These are phyloP conservation scores for Phytophthora melonis DNA, from an alignment of 352 stramenopile genomes.

Conservation along the genomic window DNA sequence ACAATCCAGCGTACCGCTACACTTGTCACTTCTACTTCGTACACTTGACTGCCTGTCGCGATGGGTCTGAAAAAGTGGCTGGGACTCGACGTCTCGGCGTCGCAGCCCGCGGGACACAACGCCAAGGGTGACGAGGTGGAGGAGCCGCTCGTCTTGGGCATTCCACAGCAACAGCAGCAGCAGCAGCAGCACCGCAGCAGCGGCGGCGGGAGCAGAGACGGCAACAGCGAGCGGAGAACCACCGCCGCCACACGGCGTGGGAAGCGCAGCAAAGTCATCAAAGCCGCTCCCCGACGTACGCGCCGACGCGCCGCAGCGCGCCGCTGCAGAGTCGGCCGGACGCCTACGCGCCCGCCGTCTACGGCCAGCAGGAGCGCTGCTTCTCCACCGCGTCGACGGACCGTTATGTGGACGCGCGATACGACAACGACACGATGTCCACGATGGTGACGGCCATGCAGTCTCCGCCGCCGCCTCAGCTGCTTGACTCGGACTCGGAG, in stretches of 20 bases:
- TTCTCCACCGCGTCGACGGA: conserved; percentile 34
- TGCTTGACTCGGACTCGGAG: conserved; percentile 31
- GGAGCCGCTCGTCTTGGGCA: conserved; percentile 18
- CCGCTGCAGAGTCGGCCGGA: conserved; percentile 10
- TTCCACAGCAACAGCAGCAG: conserved; percentile 8
- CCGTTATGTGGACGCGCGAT: conserved; percentile 28
- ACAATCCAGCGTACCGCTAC: background rate
- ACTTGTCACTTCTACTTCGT: background rate
- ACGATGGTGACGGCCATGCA: conserved; percentile 42
- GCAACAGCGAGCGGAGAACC: conserved; percentile 19
- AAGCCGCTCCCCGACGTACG: conserved; percentile 13
- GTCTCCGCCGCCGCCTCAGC: conserved; percentile 19
- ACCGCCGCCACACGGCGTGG: conserved; percentile 40
- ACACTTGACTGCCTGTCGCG: background rate
- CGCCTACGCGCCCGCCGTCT: background rate
- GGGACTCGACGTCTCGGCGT: conserved; percentile 55
- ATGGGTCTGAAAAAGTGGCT: conserved; percentile 82
- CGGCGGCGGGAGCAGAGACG: background rate
- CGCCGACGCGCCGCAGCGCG: conserved; percentile 15
- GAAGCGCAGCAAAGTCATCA: conserved; percentile 21
- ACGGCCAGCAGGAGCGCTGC: conserved; percentile 17
- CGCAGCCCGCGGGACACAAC: conserved; percentile 30
- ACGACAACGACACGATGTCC: conserved; percentile 37
- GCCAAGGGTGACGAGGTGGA: conserved; percentile 29
- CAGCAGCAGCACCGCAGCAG: conserved; percentile 5